Conservation (phyloP, 306 rosid species). For the Lupinus albus region DNA sequence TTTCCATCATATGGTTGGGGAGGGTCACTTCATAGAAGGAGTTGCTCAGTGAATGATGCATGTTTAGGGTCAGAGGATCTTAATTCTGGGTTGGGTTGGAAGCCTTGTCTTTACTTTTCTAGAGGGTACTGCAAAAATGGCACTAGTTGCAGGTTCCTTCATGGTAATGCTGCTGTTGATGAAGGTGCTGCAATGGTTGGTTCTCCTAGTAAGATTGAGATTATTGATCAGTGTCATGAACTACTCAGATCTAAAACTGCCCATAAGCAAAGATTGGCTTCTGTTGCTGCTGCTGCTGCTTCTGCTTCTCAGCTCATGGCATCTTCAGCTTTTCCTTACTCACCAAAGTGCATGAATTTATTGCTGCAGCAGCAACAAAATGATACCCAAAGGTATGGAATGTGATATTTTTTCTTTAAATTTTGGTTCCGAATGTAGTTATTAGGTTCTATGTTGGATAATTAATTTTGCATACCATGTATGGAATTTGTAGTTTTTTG, state of each 20-base stretch:
- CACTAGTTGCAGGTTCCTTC: constrained; percentile 83
- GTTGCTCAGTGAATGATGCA: constrained; percentile 83
- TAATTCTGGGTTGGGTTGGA: constrained; percentile 86
- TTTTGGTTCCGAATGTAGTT: not conserved
- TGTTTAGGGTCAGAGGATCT: constrained; percentile 73
- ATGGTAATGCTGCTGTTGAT: constrained; percentile 54
- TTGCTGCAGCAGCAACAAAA: constrained; percentile 79
- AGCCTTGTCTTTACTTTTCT: constrained; percentile 90
- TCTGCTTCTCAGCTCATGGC: constrained; percentile 85
- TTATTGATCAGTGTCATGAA: constrained; percentile 83
- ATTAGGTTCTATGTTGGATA: too few relatives aligned
- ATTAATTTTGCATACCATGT: too few relatives aligned
- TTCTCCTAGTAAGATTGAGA: constrained; percentile 75
- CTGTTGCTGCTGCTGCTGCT: too few relatives aligned
- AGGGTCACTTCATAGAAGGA: constrained; percentile 60
- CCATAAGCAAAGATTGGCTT: constrained; percentile 81
- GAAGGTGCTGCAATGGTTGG: constrained; percentile 54
- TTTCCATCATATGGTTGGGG: constrained; percentile 65
- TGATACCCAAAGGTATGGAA: constrained; percentile 75
- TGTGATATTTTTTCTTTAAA: not conserved
- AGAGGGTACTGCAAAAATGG: constrained; percentile 98
- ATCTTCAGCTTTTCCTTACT: constrained; percentile 71
- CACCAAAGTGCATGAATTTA: constrained; percentile 74
- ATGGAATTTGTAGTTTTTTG: too few relatives aligned
- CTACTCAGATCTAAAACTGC: constrained; percentile 81